A percentile compares a stretch with the other conserved stretches of the same genome.
Conservation (phyloP, 2,329 filamentous ascomycete species). For the Dothistroma septosporum region DNA sequence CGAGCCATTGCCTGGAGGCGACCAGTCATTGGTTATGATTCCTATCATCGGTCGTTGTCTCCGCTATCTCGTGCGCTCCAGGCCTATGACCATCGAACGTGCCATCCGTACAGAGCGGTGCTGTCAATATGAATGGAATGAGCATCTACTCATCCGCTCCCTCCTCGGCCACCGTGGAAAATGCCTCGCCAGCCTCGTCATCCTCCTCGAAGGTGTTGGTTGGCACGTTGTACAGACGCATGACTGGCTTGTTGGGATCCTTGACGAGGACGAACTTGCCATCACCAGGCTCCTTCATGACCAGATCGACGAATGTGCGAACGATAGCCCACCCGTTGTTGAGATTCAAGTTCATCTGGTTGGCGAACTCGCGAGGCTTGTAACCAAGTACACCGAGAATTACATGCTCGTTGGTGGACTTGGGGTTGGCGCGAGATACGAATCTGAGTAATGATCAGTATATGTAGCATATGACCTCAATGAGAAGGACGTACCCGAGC, state of each 20-base stretch:
- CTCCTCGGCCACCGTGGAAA: constrained; percentile 1
- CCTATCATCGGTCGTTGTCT: neutral
- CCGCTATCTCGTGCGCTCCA: neutral
- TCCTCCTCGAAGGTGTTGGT: constrained; percentile 86
- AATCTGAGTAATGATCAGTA: constrained; percentile 57
- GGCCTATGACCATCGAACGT: neutral
- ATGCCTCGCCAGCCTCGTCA: constrained; percentile 54
- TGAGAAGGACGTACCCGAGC: constrained; percentile 66
- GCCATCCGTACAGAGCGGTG: neutral
- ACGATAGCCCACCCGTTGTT: constrained; percentile 99
- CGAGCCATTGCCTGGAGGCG: neutral
- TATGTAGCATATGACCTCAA: constrained; percentile 2
- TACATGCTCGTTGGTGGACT: constrained; percentile 88
- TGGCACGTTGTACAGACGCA: constrained; percentile 90
- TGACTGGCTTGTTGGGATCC: constrained; percentile 96
- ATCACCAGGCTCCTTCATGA: constrained; percentile 62
- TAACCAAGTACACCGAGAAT: constrained; percentile 93
- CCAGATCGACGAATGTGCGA: constrained; percentile 95
- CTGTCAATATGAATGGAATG: neutral
- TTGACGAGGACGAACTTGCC: constrained; percentile 75
- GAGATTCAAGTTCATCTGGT: constrained; percentile 96
- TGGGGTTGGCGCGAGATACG: constrained; percentile 89
- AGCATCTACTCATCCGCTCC: neutral
- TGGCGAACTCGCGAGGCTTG: constrained; percentile 95
- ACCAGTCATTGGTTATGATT: neutral